phyloP scores from a whole-genome alignment of 23 red algal species.

The Cyanidioschyzon merolae region DNA sequence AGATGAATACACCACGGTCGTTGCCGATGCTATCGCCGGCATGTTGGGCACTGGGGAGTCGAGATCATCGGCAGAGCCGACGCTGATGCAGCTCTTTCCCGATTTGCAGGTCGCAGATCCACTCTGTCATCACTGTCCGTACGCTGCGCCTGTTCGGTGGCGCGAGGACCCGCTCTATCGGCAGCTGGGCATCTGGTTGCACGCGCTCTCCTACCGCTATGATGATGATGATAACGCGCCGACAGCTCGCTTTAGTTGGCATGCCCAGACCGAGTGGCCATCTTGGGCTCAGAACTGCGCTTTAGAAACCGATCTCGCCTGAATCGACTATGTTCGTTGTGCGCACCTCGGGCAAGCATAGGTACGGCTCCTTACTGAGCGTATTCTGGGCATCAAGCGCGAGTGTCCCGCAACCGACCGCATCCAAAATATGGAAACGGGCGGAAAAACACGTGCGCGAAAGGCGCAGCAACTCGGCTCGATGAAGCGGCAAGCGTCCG shows the following conservation, averaged over 20 bases:
- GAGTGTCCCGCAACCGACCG: neutral
- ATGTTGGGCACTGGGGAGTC: neutral
- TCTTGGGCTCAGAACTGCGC: neutral
- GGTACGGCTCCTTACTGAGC: neutral
- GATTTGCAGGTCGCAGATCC: neutral
- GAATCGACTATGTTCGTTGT: neutral
- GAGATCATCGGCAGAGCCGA: neutral
- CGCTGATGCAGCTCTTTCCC: neutral
- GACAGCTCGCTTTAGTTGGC: neutral
- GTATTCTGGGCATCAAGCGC: neutral
- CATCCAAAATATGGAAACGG: constrained; percentile 13
- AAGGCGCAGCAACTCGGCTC: neutral
- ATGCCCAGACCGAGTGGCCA: neutral
- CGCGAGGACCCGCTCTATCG: neutral
- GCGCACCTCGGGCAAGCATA: neutral
- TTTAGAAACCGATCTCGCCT: neutral
- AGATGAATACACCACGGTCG: neutral
- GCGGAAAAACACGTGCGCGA: constrained; percentile 1
- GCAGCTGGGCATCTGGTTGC: constrained; percentile 6
- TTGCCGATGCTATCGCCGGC: neutral
- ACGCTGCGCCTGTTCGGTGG: constrained; percentile 4
- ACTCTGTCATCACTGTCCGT: constrained; percentile 10
- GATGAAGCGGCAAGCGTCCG: neutral
- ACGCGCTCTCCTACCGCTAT: neutral
- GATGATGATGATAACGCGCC: neutral